Evolutionary conservation across 2,329 filamentous ascomycete genomes (phyloP).

Genomic region (Trichoderma atroviride): DNA sequence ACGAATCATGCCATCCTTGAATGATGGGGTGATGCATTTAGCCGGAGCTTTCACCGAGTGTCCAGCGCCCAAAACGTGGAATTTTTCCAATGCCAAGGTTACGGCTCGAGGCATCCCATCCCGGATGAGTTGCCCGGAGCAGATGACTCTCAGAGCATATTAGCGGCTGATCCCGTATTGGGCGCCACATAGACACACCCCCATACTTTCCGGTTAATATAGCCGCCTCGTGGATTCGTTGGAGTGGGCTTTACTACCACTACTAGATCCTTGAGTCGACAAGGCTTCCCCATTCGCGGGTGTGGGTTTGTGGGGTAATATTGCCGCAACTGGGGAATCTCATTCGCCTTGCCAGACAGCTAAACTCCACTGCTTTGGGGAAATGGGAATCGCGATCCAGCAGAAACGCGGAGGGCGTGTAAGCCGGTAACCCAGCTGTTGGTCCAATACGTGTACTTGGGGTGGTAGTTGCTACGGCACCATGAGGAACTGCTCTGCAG

Average conservation of each 20-base stretch:
- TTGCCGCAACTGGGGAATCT: conserved; percentile 7
- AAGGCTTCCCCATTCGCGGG: conserved; percentile 22
- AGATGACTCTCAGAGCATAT: conserved; percentile 18
- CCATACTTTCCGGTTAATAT: conserved; percentile 25
- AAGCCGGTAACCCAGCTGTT: neutral
- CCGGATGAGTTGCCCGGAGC: conserved; percentile 7
- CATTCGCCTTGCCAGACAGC: conserved; percentile 14
- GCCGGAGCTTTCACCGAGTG: conserved; percentile 19
- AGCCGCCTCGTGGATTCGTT: conserved; percentile 21
- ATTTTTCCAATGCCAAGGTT: conserved; percentile 11
- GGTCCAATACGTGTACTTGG: conserved; percentile 4
- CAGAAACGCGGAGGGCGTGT: neutral
- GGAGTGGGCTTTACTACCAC: neutral
- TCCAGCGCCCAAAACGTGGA: conserved; percentile 16
- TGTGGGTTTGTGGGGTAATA: conserved; percentile 25
- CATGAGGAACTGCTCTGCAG: neutral
- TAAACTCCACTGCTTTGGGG: conserved; percentile 2
- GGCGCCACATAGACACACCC: neutral
- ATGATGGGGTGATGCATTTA: conserved; percentile 17
- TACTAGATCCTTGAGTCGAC: conserved; percentile 2
- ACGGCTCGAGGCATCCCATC: neutral
- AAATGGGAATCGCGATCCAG: conserved; percentile 7
- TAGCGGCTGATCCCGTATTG: conserved; percentile 20
- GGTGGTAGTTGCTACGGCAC: neutral
- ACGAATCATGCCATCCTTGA: conserved; percentile 14